These are phyloP conservation scores for Leccinum ponderosum DNA, from an alignment of 1,284 basidiomycete genomes.

Conservation along the genomic window DNA sequence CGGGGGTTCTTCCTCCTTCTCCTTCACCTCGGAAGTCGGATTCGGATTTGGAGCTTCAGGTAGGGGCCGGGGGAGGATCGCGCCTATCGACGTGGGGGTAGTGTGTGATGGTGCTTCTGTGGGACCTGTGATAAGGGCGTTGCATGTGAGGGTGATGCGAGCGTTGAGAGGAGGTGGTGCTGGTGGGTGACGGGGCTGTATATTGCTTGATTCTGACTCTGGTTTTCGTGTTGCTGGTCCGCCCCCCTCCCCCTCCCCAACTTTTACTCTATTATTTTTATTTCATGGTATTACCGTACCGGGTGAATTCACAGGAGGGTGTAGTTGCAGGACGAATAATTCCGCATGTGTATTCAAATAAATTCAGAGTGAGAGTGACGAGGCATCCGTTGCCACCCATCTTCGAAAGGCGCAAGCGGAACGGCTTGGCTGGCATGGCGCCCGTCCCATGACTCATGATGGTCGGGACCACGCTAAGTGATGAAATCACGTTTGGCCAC, in stretches of 20 bases:
- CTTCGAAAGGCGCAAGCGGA: background rate
- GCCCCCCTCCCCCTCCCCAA: background rate
- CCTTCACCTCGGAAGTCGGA: constrained; percentile 3
- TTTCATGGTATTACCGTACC: background rate
- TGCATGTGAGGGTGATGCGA: constrained; percentile 46
- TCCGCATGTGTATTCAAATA: background rate
- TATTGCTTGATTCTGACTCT: background rate
- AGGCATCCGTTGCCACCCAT: background rate
- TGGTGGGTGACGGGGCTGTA: constrained; percentile 7
- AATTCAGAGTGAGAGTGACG: background rate
- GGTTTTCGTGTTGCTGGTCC: background rate
- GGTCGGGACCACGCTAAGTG: background rate
- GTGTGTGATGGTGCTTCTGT: constrained; percentile 57
- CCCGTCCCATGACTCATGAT: background rate
- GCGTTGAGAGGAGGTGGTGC: constrained; percentile 18
- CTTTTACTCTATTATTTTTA: background rate
- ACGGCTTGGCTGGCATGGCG: background rate
- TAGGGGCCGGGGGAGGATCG: constrained; percentile 34
- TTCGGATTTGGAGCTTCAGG: background rate
- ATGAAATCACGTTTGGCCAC: background rate
- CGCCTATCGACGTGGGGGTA: constrained; percentile 60
- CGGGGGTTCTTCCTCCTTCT: background rate
- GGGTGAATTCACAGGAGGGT: background rate
- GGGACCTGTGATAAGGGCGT: constrained; percentile 44
- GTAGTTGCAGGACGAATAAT: background rate